These are phyloP conservation scores for Medicago lupulina DNA, from an alignment of 306 rosid species.

Conservation along the genomic window DNA sequence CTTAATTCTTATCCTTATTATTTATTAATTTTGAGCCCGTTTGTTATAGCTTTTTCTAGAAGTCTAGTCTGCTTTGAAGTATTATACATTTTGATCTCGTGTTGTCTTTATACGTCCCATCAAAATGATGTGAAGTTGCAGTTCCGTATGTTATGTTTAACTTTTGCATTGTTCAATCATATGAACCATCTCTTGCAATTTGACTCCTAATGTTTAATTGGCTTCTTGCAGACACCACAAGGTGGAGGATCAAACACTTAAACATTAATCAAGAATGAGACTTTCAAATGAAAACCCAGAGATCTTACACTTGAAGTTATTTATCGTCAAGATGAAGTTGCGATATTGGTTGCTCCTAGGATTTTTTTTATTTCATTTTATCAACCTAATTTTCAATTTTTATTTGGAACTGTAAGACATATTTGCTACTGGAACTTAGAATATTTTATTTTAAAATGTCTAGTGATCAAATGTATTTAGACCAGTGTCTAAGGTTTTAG, in stretches of 20 bases:
- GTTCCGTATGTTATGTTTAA: not conserved
- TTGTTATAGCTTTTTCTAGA: not conserved
- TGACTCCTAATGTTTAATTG: slow-evolving; percentile 24
- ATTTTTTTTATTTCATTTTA: no score
- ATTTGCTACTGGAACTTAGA: no score
- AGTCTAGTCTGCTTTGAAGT: not conserved
- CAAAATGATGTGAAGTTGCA: not conserved
- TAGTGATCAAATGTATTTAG: no score
- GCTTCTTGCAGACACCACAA: slow-evolving; percentile 55
- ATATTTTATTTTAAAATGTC: no score
- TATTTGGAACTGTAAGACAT: no score
- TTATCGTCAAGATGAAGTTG: slow-evolving; percentile 26
- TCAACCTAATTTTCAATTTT: no score
- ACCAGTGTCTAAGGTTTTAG: no score
- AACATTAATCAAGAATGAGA: slow-evolving; percentile 37
- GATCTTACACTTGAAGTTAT: slow-evolving; percentile 33
- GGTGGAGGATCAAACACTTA: slow-evolving; percentile 18
- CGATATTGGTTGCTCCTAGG: slow-evolving; percentile 40
- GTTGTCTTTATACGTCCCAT: not conserved
- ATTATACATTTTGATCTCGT: not conserved
- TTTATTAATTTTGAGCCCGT: no score
- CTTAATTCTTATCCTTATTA: no score
- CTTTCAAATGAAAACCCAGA: slow-evolving; percentile 23
- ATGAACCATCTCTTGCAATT: not conserved
- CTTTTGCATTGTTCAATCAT: not conserved